Evolutionary conservation across 169 alveolate genomes (phyloP).

Genomic region (Eimeria mitis): DNA sequence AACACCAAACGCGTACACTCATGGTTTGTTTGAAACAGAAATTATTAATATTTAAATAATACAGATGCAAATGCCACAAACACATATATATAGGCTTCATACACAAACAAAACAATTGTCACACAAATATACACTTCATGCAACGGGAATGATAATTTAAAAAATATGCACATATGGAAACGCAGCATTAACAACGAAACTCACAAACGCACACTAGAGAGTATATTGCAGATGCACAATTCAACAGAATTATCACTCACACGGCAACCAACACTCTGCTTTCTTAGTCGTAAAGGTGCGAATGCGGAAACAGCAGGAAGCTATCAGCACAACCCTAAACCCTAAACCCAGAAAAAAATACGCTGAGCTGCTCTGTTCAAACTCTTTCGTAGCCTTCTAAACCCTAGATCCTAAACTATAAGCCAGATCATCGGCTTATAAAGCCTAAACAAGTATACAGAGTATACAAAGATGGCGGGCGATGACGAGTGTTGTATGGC

Average conservation of each 20-base stretch:
- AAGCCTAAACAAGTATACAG: neutral
- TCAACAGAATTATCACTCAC: neutral
- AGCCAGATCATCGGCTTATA: neutral
- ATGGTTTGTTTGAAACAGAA: neutral
- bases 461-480: neutral
- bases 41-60: neutral
- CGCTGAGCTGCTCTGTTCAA: too few species aligned
- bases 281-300: neutral
- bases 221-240: neutral
- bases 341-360: too few species aligned
- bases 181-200: neutral
- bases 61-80: neutral
- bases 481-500: neutral
- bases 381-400: too few species aligned
- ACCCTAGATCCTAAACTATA: neutral
- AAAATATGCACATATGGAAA: neutral
- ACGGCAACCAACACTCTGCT: neutral
- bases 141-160: neutral
- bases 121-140: neutral
- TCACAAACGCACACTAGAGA: neutral
- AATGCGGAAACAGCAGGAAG: neutral
- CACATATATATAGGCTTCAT: neutral
- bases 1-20: neutral
- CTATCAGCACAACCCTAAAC: neutral
- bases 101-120: neutral